Percentiles rank a stretch among this genome's conserved stretches.
Conservation (phyloP, 1,284 basidiomycete genomes). For the Sporisorium scitamineum region DNA sequence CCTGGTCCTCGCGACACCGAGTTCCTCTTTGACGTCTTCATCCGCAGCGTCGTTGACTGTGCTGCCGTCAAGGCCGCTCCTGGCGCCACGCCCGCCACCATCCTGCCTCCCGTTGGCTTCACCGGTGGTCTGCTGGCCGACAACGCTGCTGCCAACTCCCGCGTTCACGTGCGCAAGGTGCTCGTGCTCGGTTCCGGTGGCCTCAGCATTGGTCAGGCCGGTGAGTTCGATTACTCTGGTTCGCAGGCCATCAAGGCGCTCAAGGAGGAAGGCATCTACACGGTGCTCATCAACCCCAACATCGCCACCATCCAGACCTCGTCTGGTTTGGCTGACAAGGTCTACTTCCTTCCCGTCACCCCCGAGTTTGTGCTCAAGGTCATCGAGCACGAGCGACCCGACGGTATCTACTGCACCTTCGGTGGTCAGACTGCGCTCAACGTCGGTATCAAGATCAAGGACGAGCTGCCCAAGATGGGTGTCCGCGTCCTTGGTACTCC, state of each 20-base stretch:
- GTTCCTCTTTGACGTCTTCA: slow-evolving; percentile 98
- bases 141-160: slow-evolving; percentile 82
- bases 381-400: slow-evolving; percentile 97
- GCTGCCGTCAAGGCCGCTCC: slow-evolving; percentile 74
- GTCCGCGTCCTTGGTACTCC: slow-evolving; percentile 95
- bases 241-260: slow-evolving; percentile 99
- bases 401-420: slow-evolving; percentile 98
- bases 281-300: slow-evolving; percentile 95
- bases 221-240: slow-evolving; percentile 99
- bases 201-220: slow-evolving; percentile 96
- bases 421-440: slow-evolving; percentile 97
- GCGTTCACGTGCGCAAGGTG: slow-evolving; percentile 86
- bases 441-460: slow-evolving; percentile 96
- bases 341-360: slow-evolving; percentile 98
- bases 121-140: slow-evolving; percentile 88
- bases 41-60: slow-evolving; percentile 85
- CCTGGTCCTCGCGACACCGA: slow-evolving; percentile 99
- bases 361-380: slow-evolving; percentile 98
- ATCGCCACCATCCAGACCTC: slow-evolving; percentile 99
- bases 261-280: slow-evolving; percentile 98
- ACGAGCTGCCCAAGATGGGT: slow-evolving; percentile 84
- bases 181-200: slow-evolving; percentile 98
- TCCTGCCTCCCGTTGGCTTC: slow-evolving; percentile 78
- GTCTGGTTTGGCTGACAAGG: slow-evolving; percentile 96
- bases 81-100: slow-evolving; percentile 34